Percentiles rank a stretch among this genome's conserved stretches.
These are phyloP conservation scores for Sistotremastrum niveocremeum DNA, from an alignment of 768 basidiomycete species.

Conservation along the genomic window DNA sequence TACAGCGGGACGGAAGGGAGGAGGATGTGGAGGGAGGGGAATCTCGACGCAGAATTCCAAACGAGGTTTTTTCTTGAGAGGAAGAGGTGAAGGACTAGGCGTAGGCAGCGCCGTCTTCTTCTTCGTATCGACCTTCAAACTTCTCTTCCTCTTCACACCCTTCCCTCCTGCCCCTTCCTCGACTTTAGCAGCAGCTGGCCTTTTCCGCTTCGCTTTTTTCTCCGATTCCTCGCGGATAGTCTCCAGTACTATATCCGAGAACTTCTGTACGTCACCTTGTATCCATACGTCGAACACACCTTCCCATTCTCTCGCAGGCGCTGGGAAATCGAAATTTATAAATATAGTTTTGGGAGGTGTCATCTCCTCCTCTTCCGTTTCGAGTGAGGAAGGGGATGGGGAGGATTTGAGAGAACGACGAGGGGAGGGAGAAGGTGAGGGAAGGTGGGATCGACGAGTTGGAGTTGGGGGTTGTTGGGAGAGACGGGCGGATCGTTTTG, in stretches of 20 bases:
- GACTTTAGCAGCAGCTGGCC: neutral
- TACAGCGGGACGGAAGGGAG: too few relatives aligned
- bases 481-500: neutral
- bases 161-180: neutral
- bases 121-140: too few relatives aligned
- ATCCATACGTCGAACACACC: conserved; percentile 85
- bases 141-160: neutral
- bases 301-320: conserved; percentile 77
- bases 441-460: conserved; percentile 1
- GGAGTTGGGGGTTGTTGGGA: neutral
- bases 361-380: neutral
- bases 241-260: conserved; percentile 46
- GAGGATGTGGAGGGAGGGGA: too few relatives aligned
- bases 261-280: conserved; percentile 75
- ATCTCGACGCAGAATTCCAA: too few relatives aligned
- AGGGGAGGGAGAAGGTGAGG: conserved; percentile 32
- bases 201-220: conserved; percentile 26
- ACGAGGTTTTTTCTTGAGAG: too few relatives aligned
- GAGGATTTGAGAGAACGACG: conserved; percentile 20
- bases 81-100: too few relatives aligned
- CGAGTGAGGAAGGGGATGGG: neutral
- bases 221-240: conserved; percentile 39
- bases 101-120: too few relatives aligned
- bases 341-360: conserved; percentile 43
- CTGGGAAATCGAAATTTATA: conserved; percentile 78